phyloP scores from a whole-genome alignment of 2,329 filamentous ascomycete genomes.

The Phialophora macrospora region DNA sequence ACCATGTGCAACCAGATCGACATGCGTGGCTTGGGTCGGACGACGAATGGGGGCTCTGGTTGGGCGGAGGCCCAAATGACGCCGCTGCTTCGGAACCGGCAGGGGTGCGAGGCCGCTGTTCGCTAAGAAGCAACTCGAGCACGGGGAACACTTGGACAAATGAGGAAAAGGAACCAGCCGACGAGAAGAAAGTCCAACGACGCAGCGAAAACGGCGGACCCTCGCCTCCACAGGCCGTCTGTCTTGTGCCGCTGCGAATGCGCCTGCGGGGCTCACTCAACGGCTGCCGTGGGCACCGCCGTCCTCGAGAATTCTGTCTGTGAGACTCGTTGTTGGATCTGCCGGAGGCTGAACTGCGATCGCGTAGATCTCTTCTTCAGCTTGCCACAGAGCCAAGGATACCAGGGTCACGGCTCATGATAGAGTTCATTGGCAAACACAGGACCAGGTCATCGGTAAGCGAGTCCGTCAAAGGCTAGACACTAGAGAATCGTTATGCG shows the following conservation, averaged over 20 bases:
- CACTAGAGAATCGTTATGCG: conserved; percentile 17
- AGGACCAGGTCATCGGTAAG: conserved; percentile 15
- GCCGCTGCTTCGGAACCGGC: conserved; percentile 22
- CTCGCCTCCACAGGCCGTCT: background rate
- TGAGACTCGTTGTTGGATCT: background rate
- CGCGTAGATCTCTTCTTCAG: conserved; percentile 13
- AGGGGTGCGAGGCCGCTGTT: conserved; percentile 14
- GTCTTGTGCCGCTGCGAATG: background rate
- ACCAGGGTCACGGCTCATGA: conserved; percentile 9
- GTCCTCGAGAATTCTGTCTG: background rate
- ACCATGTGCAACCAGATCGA: conserved; percentile 34
- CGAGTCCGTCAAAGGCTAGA: conserved; percentile 19
- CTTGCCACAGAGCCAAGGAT: conserved; percentile 11
- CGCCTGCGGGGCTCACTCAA: background rate
- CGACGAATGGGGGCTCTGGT: conserved; percentile 10
- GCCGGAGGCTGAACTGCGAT: background rate
- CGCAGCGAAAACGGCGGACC: background rate
- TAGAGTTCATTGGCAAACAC: conserved; percentile 14
- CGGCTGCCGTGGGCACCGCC: background rate
- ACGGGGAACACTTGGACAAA: background rate
- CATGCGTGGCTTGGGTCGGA: conserved; percentile 27
- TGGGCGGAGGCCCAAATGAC: conserved; percentile 12
- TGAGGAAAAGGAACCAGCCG: background rate
- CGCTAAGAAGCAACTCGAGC: conserved; percentile 12
- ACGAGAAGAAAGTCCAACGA: background rate